Base-by-base conservation (phyloP, 2,329 filamentous ascomycete genomes). In the Aotearoamyces nothofagi region DNA sequence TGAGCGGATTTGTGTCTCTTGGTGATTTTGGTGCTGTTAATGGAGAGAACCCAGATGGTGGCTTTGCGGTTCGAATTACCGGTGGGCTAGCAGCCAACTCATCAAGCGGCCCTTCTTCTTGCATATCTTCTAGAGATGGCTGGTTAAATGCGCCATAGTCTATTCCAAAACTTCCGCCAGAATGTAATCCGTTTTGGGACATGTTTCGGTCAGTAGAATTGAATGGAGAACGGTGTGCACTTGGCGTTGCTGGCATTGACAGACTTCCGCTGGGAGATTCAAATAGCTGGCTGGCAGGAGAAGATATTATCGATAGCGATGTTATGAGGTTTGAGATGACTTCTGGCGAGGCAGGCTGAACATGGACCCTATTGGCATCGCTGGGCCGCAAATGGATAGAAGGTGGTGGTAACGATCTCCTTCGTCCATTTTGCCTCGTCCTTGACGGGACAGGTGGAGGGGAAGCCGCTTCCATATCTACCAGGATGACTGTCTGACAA, bases 21-120 rank as follows among this genome's bases (percentile, higher is more conserved):
- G 66, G 35, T 59, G 33, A 19, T 36, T 61, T 72, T 33, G 64
- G 63, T 1, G 74, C 68, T n/a, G 77, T 83, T 29, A 80, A 55
- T 11, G 73, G 56, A 15, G 79, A 84, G 43, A 74, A 70, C 30
- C 79, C 80, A 28, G 78, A 82, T 1, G 80, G 80, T 5, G 76
- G 78, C 50, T 86, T 86, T 17, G 82, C 70, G 17, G 86, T 92
- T 38, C 78, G 75, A 42, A 92, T 68, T 31, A 87, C 68, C 11
- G 84, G 83, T 9, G 82, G 57, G 26, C 60, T 57, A 13, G 71
- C 70, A 16, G 71, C 63, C 24, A 74, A 55, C 31, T 76, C 66
- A 53, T 74, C 64, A 38, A 74, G 52, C 8, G 63, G 58, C 33
- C 54, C 48, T 19, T 63, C 58, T 27, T 66, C 58, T 24, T 57